Conservation (phyloP, 2,329 filamentous ascomycete genomes). For the Aspergillus sp. region DNA sequence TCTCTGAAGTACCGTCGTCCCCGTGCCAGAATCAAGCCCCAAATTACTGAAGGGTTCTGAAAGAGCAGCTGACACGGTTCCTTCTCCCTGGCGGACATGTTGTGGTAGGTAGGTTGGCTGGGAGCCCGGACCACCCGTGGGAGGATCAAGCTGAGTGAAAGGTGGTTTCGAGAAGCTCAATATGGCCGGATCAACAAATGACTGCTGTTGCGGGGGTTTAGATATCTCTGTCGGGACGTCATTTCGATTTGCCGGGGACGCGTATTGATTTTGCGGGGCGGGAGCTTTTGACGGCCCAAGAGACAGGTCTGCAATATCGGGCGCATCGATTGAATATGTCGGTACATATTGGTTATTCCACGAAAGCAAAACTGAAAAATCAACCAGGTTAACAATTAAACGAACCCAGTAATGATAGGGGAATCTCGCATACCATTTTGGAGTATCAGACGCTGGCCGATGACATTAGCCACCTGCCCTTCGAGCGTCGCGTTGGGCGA, state of each 20-base stretch:
- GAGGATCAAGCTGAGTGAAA: conserved; percentile 7
- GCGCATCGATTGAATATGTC: conserved; percentile 49
- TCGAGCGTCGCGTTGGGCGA: conserved; percentile 58
- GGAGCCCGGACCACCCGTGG: conserved; percentile 21
- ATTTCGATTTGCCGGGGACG: conserved; percentile 10
- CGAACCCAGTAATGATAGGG: not conserved
- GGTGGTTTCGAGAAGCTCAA: conserved; percentile 52
- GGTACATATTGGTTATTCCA: conserved; percentile 46
- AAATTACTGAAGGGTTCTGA: conserved; percentile 40
- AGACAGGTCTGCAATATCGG: conserved; percentile 50
- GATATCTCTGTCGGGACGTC: conserved; percentile 4
- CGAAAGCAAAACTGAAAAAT: conserved; percentile 37
- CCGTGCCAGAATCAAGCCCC: conserved; percentile 24
- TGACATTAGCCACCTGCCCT: conserved; percentile 62
- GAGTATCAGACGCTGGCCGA: conserved; percentile 61
- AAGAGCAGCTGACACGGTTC: conserved; percentile 32
- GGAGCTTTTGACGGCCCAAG: conserved; percentile 14
- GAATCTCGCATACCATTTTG: conserved; percentile 53
- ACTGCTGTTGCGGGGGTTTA: conserved; percentile 29
- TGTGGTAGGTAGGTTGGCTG: conserved; percentile 8
- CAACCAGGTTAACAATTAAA: conserved; percentile 9
- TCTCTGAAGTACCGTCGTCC: conserved; percentile 7
- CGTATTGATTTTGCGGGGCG: conserved; percentile 12
- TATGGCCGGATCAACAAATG: conserved; percentile 76
- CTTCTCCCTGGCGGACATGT: conserved; percentile 17